Base-by-base conservation (phyloP, 805 yeast species). In the Saccharomycopsis sp. region DNA sequence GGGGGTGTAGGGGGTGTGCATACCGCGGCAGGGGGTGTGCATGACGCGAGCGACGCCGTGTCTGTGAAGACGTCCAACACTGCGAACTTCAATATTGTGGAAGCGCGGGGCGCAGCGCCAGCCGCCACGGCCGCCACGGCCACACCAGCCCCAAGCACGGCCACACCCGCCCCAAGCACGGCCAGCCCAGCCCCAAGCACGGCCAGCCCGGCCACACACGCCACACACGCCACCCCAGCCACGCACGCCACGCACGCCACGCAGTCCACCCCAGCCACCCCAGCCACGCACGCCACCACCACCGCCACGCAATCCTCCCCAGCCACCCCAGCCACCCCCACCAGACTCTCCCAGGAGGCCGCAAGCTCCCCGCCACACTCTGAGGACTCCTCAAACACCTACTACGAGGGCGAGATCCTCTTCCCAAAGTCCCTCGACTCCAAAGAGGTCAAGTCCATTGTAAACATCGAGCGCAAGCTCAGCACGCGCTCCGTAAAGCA, bases 391-490 rank as follows among this genome's bases (percentile, higher is more conserved):
- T 29, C 37, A 29, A 29, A 29, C 21, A 15, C 15, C 12, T 53
- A 29, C 47, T 76, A 74, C 59, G 68, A 72, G 3, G 84, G 85
- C 24, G 85, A 86, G 57, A 81, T 83, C 0, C 68, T 87, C 24
- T 88, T 88, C 68, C 95, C 95, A 0, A 87, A 84, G 66, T 79
- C 82, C 1, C 72, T 88, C 34, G 84, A 78, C 58, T 75, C 80
- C 0, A 81, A 79, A 55, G 95, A 88, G 65, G 87, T 88, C 9
- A 88, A 85, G 62, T 83, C 88, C 51, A 88, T 88, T 58, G 85
- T 85, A 1, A 79, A 86, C 5, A 66, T 88, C 50, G 95, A 88
- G 68, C 76, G 91, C 60, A 80, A 87, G 5, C 66, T 82, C 53
- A 79, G 84, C 3, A 73, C 79, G 73, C 77, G 80, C 65, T 84